Evolutionary conservation across 495 filamentous ascomycete species (phyloP).

Genomic region (Aspergillus steynii): DNA sequence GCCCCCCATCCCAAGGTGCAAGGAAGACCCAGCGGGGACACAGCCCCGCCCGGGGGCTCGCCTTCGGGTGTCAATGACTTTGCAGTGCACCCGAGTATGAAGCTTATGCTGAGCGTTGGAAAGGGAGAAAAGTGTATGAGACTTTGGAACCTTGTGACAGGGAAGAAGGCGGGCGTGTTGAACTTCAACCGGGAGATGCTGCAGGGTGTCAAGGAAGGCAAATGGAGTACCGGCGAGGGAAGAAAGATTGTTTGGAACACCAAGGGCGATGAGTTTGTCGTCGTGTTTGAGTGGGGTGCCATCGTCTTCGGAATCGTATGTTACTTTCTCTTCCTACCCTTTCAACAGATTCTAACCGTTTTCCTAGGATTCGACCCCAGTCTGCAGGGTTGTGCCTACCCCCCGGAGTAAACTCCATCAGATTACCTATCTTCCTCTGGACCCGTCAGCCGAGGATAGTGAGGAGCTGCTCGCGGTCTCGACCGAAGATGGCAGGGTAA

Average conservation of each 20-base stretch:
- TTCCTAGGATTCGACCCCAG: conserved; percentile 70
- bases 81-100: conserved; percentile 93
- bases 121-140: conserved; percentile 88
- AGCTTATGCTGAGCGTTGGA: conserved; percentile 89
- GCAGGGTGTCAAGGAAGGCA: conserved; percentile 70
- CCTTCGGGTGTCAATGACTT: conserved; percentile 93
- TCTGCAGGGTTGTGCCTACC: conserved; percentile 65
- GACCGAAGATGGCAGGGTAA: conserved; percentile 88
- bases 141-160: conserved; percentile 95
- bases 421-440: conserved; percentile 65
- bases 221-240: conserved; percentile 79
- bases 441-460: conserved; percentile 39
- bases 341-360: conserved; percentile 16
- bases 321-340: conserved; percentile 9
- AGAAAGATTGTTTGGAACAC: conserved; percentile 77
- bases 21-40: conserved; percentile 87
- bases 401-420: conserved; percentile 79
- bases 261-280: conserved; percentile 75
- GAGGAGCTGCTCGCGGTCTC: conserved; percentile 68
- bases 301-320: conserved; percentile 78
- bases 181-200: conserved; percentile 74
- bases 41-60: conserved; percentile 76
- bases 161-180: conserved; percentile 89
- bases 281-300: conserved; percentile 84
- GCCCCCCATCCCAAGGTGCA: conserved; percentile 80